Percentiles rank a stretch among this genome's conserved stretches.
These are phyloP conservation scores for Apiotrichum brassicae DNA, from an alignment of 1,284 basidiomycete genomes.

Conservation along the genomic window DNA sequence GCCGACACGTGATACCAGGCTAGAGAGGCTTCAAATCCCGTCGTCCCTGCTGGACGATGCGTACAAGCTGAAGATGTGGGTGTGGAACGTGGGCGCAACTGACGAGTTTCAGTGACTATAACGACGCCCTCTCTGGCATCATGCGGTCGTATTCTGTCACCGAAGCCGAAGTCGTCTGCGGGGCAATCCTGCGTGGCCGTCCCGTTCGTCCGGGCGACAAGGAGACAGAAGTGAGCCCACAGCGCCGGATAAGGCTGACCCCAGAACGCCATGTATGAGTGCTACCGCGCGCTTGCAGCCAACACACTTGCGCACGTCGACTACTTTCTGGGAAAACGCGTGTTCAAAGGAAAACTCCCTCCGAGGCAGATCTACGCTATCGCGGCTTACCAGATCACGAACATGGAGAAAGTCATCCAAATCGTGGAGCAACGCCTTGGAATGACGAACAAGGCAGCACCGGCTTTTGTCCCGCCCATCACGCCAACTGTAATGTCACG, in stretches of 20 bases:
- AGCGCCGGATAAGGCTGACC: conserved; percentile 17
- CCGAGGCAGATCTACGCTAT: conserved; percentile 22
- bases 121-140: conserved; percentile 8
- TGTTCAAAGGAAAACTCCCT: conserved; percentile 3
- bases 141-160: conserved; percentile 20
- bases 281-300: not conserved
- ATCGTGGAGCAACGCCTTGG: conserved; percentile 7
- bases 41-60: conserved; percentile 18
- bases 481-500: too few relatives aligned
- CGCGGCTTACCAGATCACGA: conserved; percentile 29
- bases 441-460: too few relatives aligned
- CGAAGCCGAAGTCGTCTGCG: conserved; percentile 24
- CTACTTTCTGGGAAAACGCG: conserved; percentile 4
- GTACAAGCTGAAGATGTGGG: conserved; percentile 18
- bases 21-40: conserved; percentile 16
- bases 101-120: conserved; percentile 2
- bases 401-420: conserved; percentile 6
- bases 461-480: too few relatives aligned
- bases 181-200: conserved; percentile 16
- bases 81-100: not conserved
- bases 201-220: not conserved
- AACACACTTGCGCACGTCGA: conserved; percentile 7
- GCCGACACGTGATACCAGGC: conserved; percentile 6
- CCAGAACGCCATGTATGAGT: conserved; percentile 10
- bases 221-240: conserved; percentile 6